phyloP scores from a whole-genome alignment of 495 filamentous ascomycete species.

The Hypoxylon cercidicola region DNA sequence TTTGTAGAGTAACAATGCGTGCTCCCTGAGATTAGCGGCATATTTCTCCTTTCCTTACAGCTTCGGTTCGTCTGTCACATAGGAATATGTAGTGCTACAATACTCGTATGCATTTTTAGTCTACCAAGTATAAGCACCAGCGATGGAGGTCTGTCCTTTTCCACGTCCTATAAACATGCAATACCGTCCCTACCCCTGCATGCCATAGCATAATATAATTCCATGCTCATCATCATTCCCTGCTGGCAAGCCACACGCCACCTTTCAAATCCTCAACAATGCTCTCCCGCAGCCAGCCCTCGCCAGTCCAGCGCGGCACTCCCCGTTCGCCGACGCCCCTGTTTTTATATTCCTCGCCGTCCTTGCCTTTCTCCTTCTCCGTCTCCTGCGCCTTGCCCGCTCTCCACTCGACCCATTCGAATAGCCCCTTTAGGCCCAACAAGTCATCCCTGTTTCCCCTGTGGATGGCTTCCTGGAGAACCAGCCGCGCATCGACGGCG shows the following conservation, averaged over 20 bases:
- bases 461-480: slow-evolving; percentile 70
- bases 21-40: too few relatives aligned
- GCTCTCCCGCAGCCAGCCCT: slow-evolving; percentile 62
- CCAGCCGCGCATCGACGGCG: slow-evolving; percentile 80
- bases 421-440: slow-evolving; percentile 78
- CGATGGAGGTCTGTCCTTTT: too few relatives aligned
- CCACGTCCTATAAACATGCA: too few relatives aligned
- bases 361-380: slow-evolving; percentile 17
- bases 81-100: too few relatives aligned
- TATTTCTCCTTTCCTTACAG: too few relatives aligned
- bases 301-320: slow-evolving; percentile 41
- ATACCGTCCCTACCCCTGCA: background rate
- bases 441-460: slow-evolving; percentile 74
- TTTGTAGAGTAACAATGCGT: too few relatives aligned
- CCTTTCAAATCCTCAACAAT: slow-evolving; percentile 67
- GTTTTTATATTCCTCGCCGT: background rate
- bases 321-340: slow-evolving; percentile 4
- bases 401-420: slow-evolving; percentile 77
- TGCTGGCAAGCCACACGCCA: slow-evolving; percentile 63
- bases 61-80: too few relatives aligned
- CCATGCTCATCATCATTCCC: slow-evolving; percentile 26
- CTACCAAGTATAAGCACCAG: too few relatives aligned
- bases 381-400: slow-evolving; percentile 41
- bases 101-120: too few relatives aligned
- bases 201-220: background rate